Conservation (phyloP, 257 asterid genomes). For the Leptodermis oblonga region DNA sequence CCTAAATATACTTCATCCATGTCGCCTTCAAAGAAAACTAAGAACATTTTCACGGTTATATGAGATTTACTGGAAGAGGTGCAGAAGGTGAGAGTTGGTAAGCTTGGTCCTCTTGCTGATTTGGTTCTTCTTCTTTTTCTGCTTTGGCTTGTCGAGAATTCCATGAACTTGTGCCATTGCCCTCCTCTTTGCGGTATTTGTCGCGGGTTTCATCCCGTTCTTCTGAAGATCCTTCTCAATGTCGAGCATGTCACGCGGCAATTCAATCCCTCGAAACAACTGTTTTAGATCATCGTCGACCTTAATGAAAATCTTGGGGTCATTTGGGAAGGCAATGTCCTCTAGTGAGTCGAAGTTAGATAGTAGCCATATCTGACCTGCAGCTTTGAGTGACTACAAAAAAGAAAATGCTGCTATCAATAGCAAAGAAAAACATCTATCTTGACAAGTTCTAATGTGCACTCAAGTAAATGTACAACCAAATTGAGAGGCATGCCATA, state of each 20-base stretch:
- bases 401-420: neutral
- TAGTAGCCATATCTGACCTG: slow-evolving; percentile 59
- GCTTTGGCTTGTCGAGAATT: slow-evolving; percentile 46
- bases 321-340: slow-evolving; percentile 74
- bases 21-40: neutral
- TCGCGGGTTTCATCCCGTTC: slow-evolving; percentile 80
- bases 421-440: neutral
- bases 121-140: slow-evolving; percentile 70
- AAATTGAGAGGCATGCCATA: neutral
- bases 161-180: slow-evolving; percentile 65
- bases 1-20: neutral
- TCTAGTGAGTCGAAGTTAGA: slow-evolving; percentile 68
- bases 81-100: slow-evolving; percentile 81
- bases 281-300: slow-evolving; percentile 71
- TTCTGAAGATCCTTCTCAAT: slow-evolving; percentile 80
- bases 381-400: slow-evolving; percentile 52
- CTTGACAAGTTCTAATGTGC: neutral
- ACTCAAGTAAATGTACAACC: neutral
- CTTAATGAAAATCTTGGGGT: slow-evolving; percentile 45
- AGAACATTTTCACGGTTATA: neutral
- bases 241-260: slow-evolving; percentile 75
- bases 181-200: slow-evolving; percentile 71
- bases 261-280: slow-evolving; percentile 56
- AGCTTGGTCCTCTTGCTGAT: slow-evolving; percentile 86
- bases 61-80: slow-evolving; percentile 45